These are phyloP conservation scores for Monosporozyma yasuniensis DNA, from an alignment of 805 yeast species.

Conservation along the genomic window DNA sequence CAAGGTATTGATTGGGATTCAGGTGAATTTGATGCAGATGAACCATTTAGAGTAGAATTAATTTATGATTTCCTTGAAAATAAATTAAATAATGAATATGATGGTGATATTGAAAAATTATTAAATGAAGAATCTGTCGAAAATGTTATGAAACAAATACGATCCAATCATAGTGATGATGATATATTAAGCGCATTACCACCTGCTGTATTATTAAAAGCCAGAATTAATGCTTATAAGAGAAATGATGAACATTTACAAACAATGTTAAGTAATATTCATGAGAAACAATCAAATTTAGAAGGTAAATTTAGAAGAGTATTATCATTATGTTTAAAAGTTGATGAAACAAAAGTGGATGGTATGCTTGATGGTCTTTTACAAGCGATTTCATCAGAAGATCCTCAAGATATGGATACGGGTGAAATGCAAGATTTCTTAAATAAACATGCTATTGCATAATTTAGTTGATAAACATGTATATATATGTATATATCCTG, in stretches of 20 bases:
- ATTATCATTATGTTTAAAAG: conserved; percentile 83
- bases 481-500: not conserved
- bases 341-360: conserved; percentile 72
- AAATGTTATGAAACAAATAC: conserved; percentile 17
- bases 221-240: conserved; percentile 73
- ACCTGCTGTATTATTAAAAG: conserved; percentile 44
- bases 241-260: conserved; percentile 54
- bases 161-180: conserved; percentile 10
- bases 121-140: conserved; percentile 16
- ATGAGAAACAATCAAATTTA: conserved; percentile 44
- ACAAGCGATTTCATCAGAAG: conserved; percentile 78
- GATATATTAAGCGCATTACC: conserved; percentile 23
- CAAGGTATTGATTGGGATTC: conserved; percentile 29
- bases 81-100: conserved; percentile 29
- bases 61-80: conserved; percentile 47
- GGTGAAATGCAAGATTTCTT: conserved; percentile 42
- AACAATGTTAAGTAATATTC: conserved; percentile 43
- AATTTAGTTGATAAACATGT: not conserved
- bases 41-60: conserved; percentile 69
- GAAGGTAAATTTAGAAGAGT: conserved; percentile 80
- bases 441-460: conserved; percentile 36
- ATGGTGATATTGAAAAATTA: conserved; percentile 24
- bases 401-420: conserved; percentile 58
- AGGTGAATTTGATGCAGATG: conserved; percentile 76
- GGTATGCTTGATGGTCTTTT: conserved; percentile 73